Evolutionary conservation across 2,329 filamentous ascomycete genomes (phyloP).

Genomic region (Fusarium ramigenum): DNA sequence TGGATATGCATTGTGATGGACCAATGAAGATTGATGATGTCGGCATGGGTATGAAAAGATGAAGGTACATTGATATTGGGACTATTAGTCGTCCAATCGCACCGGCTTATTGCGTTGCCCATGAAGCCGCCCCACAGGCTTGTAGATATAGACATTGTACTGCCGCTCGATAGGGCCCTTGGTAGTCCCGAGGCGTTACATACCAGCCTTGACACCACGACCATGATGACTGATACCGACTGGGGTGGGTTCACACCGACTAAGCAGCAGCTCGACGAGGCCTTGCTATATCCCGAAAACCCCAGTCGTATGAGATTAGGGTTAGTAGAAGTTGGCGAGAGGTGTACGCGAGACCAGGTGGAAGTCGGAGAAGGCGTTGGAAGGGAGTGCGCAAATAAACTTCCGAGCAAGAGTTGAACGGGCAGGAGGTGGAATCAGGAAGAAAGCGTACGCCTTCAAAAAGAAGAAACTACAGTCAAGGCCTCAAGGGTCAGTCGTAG

Average conservation of each 20-base stretch:
- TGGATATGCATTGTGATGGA: background rate
- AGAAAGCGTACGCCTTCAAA: fast-evolving
- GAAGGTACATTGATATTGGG: too few species aligned
- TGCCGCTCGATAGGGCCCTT: background rate
- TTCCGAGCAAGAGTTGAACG: too few species aligned
- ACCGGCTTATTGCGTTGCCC: too few species aligned
- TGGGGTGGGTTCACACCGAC: background rate
- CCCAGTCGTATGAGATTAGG: background rate
- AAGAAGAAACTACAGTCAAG: fast-evolving
- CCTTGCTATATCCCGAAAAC: background rate
- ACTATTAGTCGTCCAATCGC: too few species aligned
- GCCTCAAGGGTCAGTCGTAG: background rate
- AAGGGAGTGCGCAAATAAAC: background rate
- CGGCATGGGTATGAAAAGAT: background rate
- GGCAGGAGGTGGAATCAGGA: fast-evolving
- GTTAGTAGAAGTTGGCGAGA: too few species aligned
- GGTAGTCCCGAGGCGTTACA: background rate
- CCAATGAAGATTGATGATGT: background rate
- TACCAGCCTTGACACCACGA: background rate
- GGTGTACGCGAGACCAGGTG: too few species aligned
- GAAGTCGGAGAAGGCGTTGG: too few species aligned
- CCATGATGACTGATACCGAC: background rate
- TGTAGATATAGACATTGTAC: fast-evolving
- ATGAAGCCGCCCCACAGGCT: too few species aligned
- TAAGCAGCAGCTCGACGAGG: background rate